Base-by-base conservation (phyloP, 805 yeast genomes). In the Candida hispaniensis region DNA sequence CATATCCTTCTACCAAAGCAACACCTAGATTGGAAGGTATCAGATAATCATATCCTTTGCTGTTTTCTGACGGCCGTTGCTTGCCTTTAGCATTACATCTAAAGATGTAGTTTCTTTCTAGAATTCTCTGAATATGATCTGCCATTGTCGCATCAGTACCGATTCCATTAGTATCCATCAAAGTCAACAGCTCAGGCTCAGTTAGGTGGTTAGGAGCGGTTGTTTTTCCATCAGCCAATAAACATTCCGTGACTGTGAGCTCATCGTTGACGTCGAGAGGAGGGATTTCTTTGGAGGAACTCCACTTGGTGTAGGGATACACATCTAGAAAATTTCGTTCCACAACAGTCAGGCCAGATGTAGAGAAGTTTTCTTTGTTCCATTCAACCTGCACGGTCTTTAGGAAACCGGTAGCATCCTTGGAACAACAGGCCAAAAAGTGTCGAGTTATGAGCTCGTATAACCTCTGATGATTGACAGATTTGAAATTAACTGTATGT, bases 131-230 rank as follows among this genome's bases (percentile, higher is more conserved):
- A 22, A 91, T 91, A 56, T 91, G 99, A 26, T 91, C 98, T 0
- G 97, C 98, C 56, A 91, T 93, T 0, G 99, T 91, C 1, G 99
- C 99, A 61, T 91, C 99, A 0, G 99, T 91, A 2, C 99, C 99
- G 27, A 91, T 91, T 0, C 97, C 97, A 55, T 91, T 91, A 7
- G 75, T 80, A 60, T 93, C 97, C 99, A 91, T 91, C 29, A 91
- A 60, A 7, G 82, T 77, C 57, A 91, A 83, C 14, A 91, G 64
- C 51, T 88, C 98, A 0, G 94, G 67, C 54, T 91, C 99, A 0
- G 97, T 88, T 65, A 91, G 67, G 35, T 74, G 78, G 17, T 60
- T 56, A 0, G 99, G 98, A 1, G 96, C 75, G 0, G 76, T 51
- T 0, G 98, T 91, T 38, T 67, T 67, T 0, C 97, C 95, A 12